Evolutionary conservation across 768 basidiomycete species (phyloP).

Genomic region (Trametes cinnabarina): DNA sequence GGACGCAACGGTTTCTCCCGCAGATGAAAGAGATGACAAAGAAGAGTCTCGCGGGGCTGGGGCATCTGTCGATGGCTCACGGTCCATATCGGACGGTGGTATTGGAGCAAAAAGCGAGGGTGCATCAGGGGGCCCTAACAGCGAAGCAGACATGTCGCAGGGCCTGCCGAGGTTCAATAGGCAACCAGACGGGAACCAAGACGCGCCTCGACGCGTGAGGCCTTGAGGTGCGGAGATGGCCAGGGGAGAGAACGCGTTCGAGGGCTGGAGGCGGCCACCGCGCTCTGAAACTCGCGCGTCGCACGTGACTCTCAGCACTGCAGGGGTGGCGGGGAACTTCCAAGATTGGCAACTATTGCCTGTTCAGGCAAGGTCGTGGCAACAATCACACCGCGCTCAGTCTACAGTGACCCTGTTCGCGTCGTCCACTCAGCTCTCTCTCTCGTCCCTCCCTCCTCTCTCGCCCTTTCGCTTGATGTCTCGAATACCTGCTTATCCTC

Average conservation of each 20-base stretch:
- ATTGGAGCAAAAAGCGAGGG: not conserved
- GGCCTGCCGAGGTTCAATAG: not conserved
- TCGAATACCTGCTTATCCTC: constrained; percentile 18
- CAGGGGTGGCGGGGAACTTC: not conserved
- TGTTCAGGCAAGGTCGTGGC: constrained; percentile 5
- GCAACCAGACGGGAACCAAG: not conserved
- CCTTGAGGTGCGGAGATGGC: constrained; percentile 1
- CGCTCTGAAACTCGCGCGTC: not conserved
- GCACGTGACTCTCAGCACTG: constrained; percentile 2
- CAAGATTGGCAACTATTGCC: constrained; percentile 4
- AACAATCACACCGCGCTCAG: constrained; percentile 8
- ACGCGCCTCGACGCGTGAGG: constrained; percentile 17
- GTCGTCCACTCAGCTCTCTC: not conserved
- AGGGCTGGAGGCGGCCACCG: not conserved
- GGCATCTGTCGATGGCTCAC: constrained; percentile 8
- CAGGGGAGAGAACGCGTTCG: not conserved
- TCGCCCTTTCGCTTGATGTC: constrained; percentile 13
- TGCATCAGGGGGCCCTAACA: constrained; percentile 1
- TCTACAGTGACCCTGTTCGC: not conserved
- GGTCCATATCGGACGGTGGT: not conserved
- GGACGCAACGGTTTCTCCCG: no score
- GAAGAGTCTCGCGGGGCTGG: constrained; percentile 2
- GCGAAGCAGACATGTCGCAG: constrained; percentile 7
- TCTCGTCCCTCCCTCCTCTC: not conserved
- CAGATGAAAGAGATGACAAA: not conserved